Base-by-base conservation (phyloP, 768 basidiomycete species). In the Serpula lacrymans region DNA sequence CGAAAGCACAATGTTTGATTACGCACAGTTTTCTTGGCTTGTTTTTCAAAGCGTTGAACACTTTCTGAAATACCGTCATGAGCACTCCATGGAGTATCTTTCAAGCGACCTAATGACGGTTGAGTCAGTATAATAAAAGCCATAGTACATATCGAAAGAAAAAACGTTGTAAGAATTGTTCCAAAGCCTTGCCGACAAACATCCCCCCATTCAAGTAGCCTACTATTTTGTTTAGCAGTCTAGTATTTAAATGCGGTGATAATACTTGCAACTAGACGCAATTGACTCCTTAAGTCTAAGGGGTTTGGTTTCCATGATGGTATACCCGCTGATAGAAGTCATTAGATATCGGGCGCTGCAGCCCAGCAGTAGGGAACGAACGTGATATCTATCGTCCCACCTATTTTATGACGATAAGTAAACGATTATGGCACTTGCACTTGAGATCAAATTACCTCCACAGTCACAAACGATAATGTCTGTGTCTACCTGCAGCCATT, bases 21-120 rank as follows among this genome's bases (percentile, higher is more conserved):
- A n/a, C n/a, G 17, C 20, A 49, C 52, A 42, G 46, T 51, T 39
- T 49, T 54, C 33, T 54, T 54, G n/a, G 52, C 50, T 20, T 52
- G 51, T 13, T 43, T 26, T 25, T 54, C 52, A 37, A 54, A 54
- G 34, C 52, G 30, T 12, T 49, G 37, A 27, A 54, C 52, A 10
- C 48, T 37, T n/a, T 34, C 36, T 33, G 41, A 39, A 14, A 54
- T 36, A n/a, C n/a, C n/a, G n/a, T n/a, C n/a, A n/a, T n/a, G n/a
- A n/a, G n/a, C n/a, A n/a, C n/a, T n/a, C n/a, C n/a, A n/a, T n/a
- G n/a, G 47, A 5, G 52, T 51, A 14, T 47, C 50, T 5, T 21
- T 26, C 13, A 54, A 27, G 10, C 46, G 47, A 6, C 34, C 52
- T 53, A 35, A 5, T 16, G 3, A 3, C 14, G 2, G 2, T 11